Percentiles rank a stretch among this genome's conserved stretches.
Conservation (phyloP, 2,329 filamentous ascomycete species). For the Diaporthe ilicicola region DNA sequence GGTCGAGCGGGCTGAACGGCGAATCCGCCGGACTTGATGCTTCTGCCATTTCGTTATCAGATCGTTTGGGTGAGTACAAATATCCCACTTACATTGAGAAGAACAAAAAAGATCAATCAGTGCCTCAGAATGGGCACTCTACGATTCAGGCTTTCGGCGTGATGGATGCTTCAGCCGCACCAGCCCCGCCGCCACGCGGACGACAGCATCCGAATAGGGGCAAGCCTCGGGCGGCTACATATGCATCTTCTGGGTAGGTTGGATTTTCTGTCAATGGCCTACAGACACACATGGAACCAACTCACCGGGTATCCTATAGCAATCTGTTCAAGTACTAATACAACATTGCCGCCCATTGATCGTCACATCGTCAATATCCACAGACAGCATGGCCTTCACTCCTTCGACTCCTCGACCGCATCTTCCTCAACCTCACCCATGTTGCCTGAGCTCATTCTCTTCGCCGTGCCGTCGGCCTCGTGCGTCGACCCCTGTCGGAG, state of each 20-base stretch:
- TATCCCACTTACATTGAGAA: background rate
- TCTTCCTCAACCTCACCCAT: slow-evolving; percentile 23
- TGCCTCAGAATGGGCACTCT: background rate
- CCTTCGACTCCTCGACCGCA: background rate
- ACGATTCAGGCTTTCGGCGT: background rate
- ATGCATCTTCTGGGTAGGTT: background rate
- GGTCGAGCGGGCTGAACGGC: slow-evolving; percentile 4
- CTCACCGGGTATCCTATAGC: slow-evolving; percentile 9
- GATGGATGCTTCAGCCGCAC: slow-evolving; percentile 14
- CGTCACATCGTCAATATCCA: background rate
- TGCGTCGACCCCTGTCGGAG: slow-evolving; percentile 48
- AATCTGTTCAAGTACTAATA: background rate
- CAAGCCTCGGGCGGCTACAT: background rate
- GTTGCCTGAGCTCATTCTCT: background rate
- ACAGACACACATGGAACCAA: background rate
- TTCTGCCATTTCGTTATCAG: background rate
- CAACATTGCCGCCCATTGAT: background rate
- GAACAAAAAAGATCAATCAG: background rate
- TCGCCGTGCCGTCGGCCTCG: slow-evolving; percentile 44
- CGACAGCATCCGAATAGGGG: background rate
- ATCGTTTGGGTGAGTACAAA: background rate
- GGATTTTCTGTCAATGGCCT: background rate
- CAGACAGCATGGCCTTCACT: background rate
- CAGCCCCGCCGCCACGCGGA: background rate
- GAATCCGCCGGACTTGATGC: background rate